phyloP scores from a whole-genome alignment of 306 rosid species.

The Pyrus bretschneideri region DNA sequence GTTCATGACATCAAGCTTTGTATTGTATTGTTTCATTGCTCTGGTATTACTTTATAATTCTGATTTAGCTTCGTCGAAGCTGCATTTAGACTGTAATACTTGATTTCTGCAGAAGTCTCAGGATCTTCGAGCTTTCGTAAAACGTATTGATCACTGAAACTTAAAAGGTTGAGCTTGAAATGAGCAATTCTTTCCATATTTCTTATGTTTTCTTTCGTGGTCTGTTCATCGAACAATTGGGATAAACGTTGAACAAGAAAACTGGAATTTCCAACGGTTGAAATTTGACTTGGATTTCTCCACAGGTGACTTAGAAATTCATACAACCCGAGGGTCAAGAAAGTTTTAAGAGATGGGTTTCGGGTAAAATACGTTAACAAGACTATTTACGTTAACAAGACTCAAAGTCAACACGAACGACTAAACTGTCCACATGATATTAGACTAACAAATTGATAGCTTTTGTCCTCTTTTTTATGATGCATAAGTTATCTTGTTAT shows the following conservation, averaged over 20 bases:
- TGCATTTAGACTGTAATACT: neutral
- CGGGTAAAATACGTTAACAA: neutral
- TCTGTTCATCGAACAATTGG: neutral
- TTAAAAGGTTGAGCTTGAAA: neutral
- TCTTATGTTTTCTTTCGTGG: neutral
- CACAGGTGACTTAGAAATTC: neutral
- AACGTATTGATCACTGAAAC: neutral
- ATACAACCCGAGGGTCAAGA: neutral
- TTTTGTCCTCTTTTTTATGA: neutral
- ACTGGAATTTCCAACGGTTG: neutral
- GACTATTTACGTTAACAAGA: neutral
- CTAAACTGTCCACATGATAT: no score
- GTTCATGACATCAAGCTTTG: neutral
- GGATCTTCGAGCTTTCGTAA: neutral
- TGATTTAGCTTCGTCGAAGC: no score
- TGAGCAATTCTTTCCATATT: neutral
- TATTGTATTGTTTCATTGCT: neutral
- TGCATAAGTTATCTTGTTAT: neutral
- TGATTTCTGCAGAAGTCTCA: neutral
- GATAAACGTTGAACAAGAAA: neutral
- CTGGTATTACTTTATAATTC: no score
- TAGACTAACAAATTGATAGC: neutral
- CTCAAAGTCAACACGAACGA: neutral
- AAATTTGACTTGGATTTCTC: neutral
- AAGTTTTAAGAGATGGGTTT: neutral